Conservation (phyloP, 306 rosid species). For the Oxytropis ochrocephala region DNA sequence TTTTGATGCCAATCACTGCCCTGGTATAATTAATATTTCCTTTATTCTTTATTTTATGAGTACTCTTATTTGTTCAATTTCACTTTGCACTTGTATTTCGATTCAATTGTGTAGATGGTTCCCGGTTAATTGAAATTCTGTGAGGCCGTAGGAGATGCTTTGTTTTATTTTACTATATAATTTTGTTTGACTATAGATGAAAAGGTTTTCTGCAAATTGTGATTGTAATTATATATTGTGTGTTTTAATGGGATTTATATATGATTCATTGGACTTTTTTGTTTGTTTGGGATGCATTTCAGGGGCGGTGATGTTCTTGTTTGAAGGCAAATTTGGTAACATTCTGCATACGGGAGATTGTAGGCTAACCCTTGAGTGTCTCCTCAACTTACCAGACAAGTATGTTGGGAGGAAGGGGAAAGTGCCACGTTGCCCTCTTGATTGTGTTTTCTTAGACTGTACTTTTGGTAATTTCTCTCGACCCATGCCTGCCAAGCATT, state of each 20-base stretch:
- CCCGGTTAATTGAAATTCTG: not conserved
- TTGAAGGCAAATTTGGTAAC: conserved; percentile 69
- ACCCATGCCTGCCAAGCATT: conserved; percentile 49
- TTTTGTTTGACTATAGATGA: too few species aligned
- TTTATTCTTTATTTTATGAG: not conserved
- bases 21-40: conserved; percentile 30
- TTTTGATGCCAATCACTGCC: conserved; percentile 76
- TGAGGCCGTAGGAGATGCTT: not conserved
- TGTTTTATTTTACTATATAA: too few species aligned
- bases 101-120: too few species aligned
- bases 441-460: conserved; percentile 70
- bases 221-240: not conserved
- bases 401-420: conserved; percentile 57
- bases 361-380: conserved; percentile 65
- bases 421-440: conserved; percentile 44
- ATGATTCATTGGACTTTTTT: conserved; percentile 27
- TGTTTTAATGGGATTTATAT: not conserved
- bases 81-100: not conserved
- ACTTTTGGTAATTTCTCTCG: conserved; percentile 59
- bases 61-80: not conserved
- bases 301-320: conserved; percentile 85
- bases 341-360: conserved; percentile 77
- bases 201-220: too few species aligned
- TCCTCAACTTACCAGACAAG: conserved; percentile 50
- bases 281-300: conserved; percentile 33